These are phyloP conservation scores for Pseudogymnoascus sp. DNA, from an alignment of 2,329 filamentous ascomycete species.

Conservation along the genomic window DNA sequence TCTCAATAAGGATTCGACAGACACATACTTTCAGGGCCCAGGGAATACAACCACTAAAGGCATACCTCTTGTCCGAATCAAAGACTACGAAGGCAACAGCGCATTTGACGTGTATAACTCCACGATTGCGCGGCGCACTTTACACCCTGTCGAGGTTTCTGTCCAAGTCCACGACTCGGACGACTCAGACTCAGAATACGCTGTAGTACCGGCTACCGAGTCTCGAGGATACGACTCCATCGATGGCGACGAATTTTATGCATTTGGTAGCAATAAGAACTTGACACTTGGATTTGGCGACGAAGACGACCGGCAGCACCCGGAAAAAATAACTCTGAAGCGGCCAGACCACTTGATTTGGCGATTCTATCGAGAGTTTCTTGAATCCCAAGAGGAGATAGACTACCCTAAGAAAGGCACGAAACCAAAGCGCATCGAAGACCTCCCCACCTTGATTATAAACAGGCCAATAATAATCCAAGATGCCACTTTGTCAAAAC, in stretches of 20 bases:
- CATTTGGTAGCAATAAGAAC: slow-evolving; percentile 96
- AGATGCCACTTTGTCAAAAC: slow-evolving; percentile 80
- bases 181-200: slow-evolving; percentile 46
- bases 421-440: slow-evolving; percentile 29
- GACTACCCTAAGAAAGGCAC: slow-evolving; percentile 19
- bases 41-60: slow-evolving; percentile 54
- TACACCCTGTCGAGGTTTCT: slow-evolving; percentile 34
- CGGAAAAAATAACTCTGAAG: slow-evolving; percentile 71
- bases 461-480: slow-evolving; percentile 68
- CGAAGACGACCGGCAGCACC: slow-evolving; percentile 88
- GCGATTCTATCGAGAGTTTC: slow-evolving; percentile 64
- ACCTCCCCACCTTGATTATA: slow-evolving; percentile 66
- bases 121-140: slow-evolving; percentile 72
- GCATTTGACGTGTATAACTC: slow-evolving; percentile 89
- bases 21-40: slow-evolving; percentile 51
- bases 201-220: slow-evolving; percentile 29
- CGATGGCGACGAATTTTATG: slow-evolving; percentile 77
- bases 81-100: slow-evolving; percentile 89
- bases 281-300: slow-evolving; percentile 89
- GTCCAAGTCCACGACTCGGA: slow-evolving; percentile 40
- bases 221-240: slow-evolving; percentile 25
- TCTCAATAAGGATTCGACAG: slow-evolving; percentile 63
- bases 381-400: slow-evolving; percentile 36
- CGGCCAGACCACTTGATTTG: slow-evolving; percentile 72
- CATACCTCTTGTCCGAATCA: slow-evolving; percentile 76